A percentile compares a stretch with the other conserved stretches of the same genome.
These are phyloP conservation scores for Cyathus striatus DNA, from an alignment of 768 basidiomycete species.

Conservation along the genomic window DNA sequence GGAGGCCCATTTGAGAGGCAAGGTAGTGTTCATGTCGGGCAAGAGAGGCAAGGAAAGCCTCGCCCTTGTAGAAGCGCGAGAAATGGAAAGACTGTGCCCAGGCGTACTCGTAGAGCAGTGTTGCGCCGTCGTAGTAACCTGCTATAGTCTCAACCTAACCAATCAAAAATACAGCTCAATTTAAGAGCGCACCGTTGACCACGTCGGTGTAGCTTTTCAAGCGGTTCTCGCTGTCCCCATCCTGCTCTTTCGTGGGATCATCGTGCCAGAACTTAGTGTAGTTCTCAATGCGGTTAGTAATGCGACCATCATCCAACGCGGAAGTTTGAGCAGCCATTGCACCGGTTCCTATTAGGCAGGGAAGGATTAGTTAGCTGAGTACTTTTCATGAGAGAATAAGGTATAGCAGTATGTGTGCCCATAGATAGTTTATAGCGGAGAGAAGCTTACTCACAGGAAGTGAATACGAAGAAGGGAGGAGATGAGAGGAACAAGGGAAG, in stretches of 20 bases:
- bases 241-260: conserved; percentile 65
- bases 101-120: conserved; percentile 91
- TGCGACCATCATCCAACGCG: conserved; percentile 46
- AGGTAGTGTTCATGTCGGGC: conserved; percentile 99
- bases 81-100: conserved; percentile 94
- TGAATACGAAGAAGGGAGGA: no score
- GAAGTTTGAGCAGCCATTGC: conserved; percentile 9
- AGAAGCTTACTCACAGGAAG: no score
- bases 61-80: conserved; percentile 94
- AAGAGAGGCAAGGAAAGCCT: conserved; percentile 65
- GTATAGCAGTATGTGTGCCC: no score
- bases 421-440: no score
- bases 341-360: no score
- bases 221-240: conserved; percentile 64
- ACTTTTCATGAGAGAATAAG: no score
- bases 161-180: no score
- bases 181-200: conserved; percentile 81
- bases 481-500: no score
- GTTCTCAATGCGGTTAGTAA: conserved; percentile 65
- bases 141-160: no score
- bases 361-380: no score
- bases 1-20: conserved; percentile 76
- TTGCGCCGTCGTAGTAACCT: conserved; percentile 98
- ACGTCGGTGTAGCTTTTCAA: conserved; percentile 86
- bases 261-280: conserved; percentile 94